phyloP scores from a whole-genome alignment of 805 yeast species.

The Metschnikowia colocasiae region DNA sequence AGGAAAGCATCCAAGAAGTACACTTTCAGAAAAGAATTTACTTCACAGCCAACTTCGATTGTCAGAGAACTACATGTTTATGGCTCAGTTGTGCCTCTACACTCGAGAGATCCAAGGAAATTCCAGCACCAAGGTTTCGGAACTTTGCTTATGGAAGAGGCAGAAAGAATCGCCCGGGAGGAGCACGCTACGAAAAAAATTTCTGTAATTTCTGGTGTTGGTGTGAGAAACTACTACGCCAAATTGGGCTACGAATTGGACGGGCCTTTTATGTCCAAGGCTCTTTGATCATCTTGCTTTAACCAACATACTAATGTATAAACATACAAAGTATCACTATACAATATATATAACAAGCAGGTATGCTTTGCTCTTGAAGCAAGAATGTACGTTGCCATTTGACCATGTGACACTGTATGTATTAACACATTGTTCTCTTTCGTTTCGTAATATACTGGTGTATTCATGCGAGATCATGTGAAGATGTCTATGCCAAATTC shows the following conservation, averaged over 20 bases:
- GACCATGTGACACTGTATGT: background rate
- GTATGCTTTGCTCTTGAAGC: background rate
- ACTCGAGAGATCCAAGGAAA: slow-evolving; percentile 93
- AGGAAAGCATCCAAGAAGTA: slow-evolving; percentile 85
- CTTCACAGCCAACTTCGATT: slow-evolving; percentile 78
- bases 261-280: slow-evolving; percentile 95
- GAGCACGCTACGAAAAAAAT: slow-evolving; percentile 92
- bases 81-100: slow-evolving; percentile 95
- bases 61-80: slow-evolving; percentile 98
- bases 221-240: slow-evolving; percentile 93
- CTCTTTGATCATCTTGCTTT: slow-evolving; percentile 7
- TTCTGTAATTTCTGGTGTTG: slow-evolving; percentile 94
- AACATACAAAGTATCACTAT: background rate
- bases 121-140: slow-evolving; percentile 99
- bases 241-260: slow-evolving; percentile 88
- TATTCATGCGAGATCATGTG: background rate
- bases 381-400: background rate
- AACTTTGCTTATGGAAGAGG: slow-evolving; percentile 96
- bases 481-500: background rate
- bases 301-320: background rate
- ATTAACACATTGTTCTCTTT: background rate
- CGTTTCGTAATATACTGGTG: background rate
- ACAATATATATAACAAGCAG: background rate
- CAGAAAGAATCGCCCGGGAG: slow-evolving; percentile 89
- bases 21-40: slow-evolving; percentile 87